Base-by-base conservation (phyloP, 164 flowering plant genomes). In the Platanus orientalis region DNA sequence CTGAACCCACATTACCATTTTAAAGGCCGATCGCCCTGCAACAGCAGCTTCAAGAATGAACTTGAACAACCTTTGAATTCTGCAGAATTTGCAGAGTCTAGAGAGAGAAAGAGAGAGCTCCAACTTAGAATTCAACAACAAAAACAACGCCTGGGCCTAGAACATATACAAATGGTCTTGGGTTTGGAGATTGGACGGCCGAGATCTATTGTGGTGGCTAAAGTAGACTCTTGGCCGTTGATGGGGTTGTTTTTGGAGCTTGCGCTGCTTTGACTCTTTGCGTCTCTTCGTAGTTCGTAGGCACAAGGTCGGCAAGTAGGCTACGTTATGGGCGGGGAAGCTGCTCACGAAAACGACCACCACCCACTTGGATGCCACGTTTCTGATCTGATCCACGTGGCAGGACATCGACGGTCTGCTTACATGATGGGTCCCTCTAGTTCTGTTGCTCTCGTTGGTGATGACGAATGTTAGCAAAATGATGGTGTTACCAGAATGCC, bases 231-330 rank as follows among this genome's bases (percentile, higher is more conserved):
- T 57, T 17, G 28, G n/a, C 80, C 84, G 80, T 82, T 16, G 32
- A 29, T 39, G 57, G 48, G 73, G 64, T 52, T 62, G 71, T 63
- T 68, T 72, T 80, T 78, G 88, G 87, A 85, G 87, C 85, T 79
- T 84, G 83, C 89, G 92, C 82, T 81, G 72, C 79, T 77, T 74
- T 70, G 81, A 78, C 73, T 78, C 73, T 75, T 82, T 77, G 86
- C 87, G 86, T 84, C 86, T 79, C 64, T 75, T 68, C 73, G n/a
- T n/a, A n/a, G n/a, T n/a, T n/a, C n/a, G 71, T 74, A 59, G 71
- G 74, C 73, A 53, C 72, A 47, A 62, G 77, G 82, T 80, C 81
- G 79, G 81, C 79, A 73, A 62, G 64, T 53, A 52, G 61, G 66
- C 72, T 63, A 73, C 78, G 79, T n/a, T 68, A 56, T 65, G 23